Percentiles rank a stretch among this genome's conserved stretches.
Evolutionary conservation across 768 basidiomycete species (phyloP).

Genomic region (Pleurotus eryngii): DNA sequence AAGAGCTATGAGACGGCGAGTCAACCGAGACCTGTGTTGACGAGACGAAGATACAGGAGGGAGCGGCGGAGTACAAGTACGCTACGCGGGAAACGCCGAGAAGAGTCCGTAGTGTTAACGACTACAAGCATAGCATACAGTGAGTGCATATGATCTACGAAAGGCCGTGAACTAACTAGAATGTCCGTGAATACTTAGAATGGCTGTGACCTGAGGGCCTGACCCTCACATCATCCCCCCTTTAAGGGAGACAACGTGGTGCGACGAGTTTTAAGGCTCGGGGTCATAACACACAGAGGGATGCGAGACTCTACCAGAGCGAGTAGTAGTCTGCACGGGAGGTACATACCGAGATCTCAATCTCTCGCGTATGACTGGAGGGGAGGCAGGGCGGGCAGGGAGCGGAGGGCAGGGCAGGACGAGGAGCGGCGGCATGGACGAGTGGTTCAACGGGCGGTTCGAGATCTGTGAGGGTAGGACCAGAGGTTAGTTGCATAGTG

Average conservation of each 20-base stretch:
- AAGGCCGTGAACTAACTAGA: no score
- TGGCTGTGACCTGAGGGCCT: no score
- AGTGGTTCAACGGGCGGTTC: slow-evolving; percentile 2
- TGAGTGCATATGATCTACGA: no score
- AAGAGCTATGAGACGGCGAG: no score
- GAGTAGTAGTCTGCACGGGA: slow-evolving; percentile 13
- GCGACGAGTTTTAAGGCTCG: slow-evolving; percentile 1
- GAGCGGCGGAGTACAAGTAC: no score
- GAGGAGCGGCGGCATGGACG: neutral
- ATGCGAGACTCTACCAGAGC: slow-evolving; percentile 10
- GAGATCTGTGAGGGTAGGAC: neutral
- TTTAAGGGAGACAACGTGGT: neutral
- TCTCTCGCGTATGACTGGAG: slow-evolving; percentile 13
- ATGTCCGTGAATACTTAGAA: no score
- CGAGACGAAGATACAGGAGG: no score
- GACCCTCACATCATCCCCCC: no score
- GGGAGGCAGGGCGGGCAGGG: slow-evolving; percentile 11
- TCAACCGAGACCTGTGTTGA: no score
- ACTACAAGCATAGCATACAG: no score
- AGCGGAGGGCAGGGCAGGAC: slow-evolving; percentile 5
- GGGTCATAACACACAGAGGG: slow-evolving; percentile 6
- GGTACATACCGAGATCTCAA: slow-evolving; percentile 17
- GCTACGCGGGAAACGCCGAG: no score
- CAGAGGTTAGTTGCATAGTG: neutral
- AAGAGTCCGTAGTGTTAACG: no score